Conservation (phyloP, 192 early-diverging fungal genomes). For the Allomyces macrogynus region DNA sequence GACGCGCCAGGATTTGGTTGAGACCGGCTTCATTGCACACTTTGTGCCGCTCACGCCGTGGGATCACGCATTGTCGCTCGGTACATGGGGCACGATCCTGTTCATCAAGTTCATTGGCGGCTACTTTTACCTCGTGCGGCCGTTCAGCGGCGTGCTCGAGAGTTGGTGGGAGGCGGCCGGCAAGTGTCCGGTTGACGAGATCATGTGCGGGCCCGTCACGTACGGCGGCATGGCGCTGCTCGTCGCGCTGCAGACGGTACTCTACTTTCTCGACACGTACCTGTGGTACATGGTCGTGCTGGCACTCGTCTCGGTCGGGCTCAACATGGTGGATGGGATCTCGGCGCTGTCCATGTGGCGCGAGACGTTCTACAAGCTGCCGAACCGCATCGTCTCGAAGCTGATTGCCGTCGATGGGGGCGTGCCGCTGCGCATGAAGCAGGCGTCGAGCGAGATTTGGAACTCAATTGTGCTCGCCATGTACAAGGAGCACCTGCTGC, state of each 20-base stretch:
- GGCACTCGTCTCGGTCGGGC: constrained; percentile 53
- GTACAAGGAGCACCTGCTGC: constrained; percentile 59
- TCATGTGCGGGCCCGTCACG: too few relatives aligned
- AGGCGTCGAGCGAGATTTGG: constrained; percentile 37
- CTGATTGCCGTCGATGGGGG: constrained; percentile 20
- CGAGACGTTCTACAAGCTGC: constrained; percentile 52
- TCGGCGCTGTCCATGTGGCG: constrained; percentile 70
- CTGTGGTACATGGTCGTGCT: constrained; percentile 73
- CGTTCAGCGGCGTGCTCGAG: constrained; percentile 23
- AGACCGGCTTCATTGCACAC: constrained; percentile 46
- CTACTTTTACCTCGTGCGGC: constrained; percentile 60
- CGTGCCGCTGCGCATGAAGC: neutral
- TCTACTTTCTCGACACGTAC: constrained; percentile 71
- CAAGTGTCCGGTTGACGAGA: too few relatives aligned
- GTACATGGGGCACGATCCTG: constrained; percentile 50
- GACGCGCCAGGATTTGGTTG: constrained; percentile 18
- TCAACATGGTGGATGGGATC: constrained; percentile 53
- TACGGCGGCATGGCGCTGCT: too few relatives aligned
- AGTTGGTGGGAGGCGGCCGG: too few relatives aligned
- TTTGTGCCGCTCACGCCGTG: constrained; percentile 44
- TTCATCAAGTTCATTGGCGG: constrained; percentile 57
- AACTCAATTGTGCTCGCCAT: constrained; percentile 66
- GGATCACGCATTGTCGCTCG: constrained; percentile 47
- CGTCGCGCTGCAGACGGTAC: constrained; percentile 12
- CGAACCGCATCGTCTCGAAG: constrained; percentile 62